Percentiles rank a stretch among this genome's conserved stretches.
Conservation (phyloP, 1,284 basidiomycete genomes). For the Exobasidium cylindrosporum region DNA sequence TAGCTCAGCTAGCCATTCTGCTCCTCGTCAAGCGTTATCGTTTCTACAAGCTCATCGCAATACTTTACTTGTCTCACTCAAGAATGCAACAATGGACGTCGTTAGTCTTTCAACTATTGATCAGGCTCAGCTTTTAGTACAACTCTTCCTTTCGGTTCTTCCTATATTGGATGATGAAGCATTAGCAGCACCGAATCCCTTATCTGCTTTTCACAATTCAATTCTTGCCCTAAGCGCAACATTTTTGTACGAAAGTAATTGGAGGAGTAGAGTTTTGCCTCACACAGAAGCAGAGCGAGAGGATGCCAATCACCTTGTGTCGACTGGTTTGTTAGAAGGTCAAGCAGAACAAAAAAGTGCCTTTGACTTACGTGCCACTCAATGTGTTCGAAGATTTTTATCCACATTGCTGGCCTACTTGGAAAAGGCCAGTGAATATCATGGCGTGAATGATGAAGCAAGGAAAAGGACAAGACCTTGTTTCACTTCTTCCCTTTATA, state of each 20-base stretch:
- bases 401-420: conserved; percentile 41
- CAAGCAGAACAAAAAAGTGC: conserved; percentile 18
- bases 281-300: conserved; percentile 69
- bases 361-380: conserved; percentile 32
- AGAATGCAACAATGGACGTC: conserved; percentile 67
- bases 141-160: conserved; percentile 67
- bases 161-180: conserved; percentile 72
- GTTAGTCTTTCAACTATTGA: conserved; percentile 66
- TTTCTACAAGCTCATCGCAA: conserved; percentile 76
- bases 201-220: conserved; percentile 66
- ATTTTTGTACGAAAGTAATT: conserved; percentile 67
- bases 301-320: conserved; percentile 47
- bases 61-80: conserved; percentile 73
- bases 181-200: conserved; percentile 62
- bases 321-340: neutral
- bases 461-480: conserved; percentile 11
- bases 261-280: conserved; percentile 65
- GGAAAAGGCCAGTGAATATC: conserved; percentile 38
- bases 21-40: conserved; percentile 64
- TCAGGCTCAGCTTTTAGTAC: conserved; percentile 73
- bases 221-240: conserved; percentile 73
- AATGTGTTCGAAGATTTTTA: conserved; percentile 32
- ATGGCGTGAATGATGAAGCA: conserved; percentile 12
- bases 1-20: conserved; percentile 14
- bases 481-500: conserved; percentile 13